Conservation (phyloP, 306 rosid species). For the Acacia confusa region DNA sequence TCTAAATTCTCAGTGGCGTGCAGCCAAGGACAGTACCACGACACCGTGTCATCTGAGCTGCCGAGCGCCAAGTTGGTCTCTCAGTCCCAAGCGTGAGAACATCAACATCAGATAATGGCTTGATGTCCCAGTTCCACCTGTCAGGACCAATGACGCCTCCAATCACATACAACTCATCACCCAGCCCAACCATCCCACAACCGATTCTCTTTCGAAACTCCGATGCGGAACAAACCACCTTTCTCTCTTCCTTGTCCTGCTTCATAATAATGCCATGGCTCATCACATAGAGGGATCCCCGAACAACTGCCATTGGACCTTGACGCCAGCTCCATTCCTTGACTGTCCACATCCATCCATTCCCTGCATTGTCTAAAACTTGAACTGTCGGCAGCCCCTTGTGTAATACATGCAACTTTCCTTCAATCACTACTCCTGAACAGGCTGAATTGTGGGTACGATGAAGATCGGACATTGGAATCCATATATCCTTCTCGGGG, state of each 20-base stretch:
- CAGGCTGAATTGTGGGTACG: conserved; percentile 92
- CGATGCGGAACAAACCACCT: conserved; percentile 65
- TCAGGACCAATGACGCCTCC: conserved; percentile 95
- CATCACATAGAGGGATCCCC: conserved; percentile 80
- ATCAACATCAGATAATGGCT: conserved; percentile 83
- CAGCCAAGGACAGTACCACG: conserved; percentile 89
- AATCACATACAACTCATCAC: conserved; percentile 74
- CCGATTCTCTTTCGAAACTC: conserved; percentile 88
- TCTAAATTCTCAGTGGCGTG: conserved; percentile 82
- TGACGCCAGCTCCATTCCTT: conserved; percentile 83
- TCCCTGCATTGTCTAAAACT: conserved; percentile 64
- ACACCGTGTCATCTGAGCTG: conserved; percentile 84
- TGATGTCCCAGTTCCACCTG: conserved; percentile 74
- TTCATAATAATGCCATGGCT: conserved; percentile 68
- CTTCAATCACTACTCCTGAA: conserved; percentile 82
- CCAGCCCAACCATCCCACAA: conserved; percentile 76
- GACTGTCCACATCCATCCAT: conserved; percentile 62
- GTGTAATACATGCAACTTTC: conserved; percentile 89
- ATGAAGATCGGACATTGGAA: conserved; percentile 82
- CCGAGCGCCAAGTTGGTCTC: conserved; percentile 85
- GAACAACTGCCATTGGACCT: conserved; percentile 87
- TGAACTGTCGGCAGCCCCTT: conserved; percentile 88
- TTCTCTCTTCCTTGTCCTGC: conserved; percentile 61
- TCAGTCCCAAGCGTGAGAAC: conserved; percentile 71
- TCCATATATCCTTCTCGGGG: conserved; percentile 86